Evolutionary conservation across 2,329 filamentous ascomycete genomes (phyloP), one percentile per base, ranked within the genome.

Genomic region (Hymenoscyphus infarciens): DNA sequence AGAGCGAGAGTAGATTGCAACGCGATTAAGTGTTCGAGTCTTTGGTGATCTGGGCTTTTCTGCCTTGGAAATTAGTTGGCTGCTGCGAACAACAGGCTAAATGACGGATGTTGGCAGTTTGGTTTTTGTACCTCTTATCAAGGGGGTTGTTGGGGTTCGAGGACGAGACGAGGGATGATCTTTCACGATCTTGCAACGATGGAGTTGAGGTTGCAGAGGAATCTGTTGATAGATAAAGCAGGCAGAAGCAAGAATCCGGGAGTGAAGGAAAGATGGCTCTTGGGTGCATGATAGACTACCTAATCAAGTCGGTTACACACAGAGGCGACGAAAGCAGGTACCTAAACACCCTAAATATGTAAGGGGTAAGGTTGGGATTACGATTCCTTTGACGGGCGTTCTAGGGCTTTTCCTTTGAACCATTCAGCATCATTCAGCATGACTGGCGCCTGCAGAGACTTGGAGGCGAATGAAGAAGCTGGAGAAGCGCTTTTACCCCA

Each of bases 81-180:
- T 57, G 33, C 56, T 39, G 33, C 35, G 56, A 35, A 57, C 10
- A 35, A 38, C 38, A 57, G 56, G 56, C 56, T 57, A 57, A 57
- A 57, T 57, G 33, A 42, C 38, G 35, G 55, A 19, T 49, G 56
- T 39, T 42, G n/a, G 33, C 35, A 39, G 31, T 19, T 39, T 57
- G 55, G 19, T 19, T 19, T 52, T 27, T 52, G 45, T 52, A 49
- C 11, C 45, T 52, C 45, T 52, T 49, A 52, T 52, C 45, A 13
- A 52, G 39, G n/a, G 39, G 5, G 5, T 45, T 45, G 5, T n/a
- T n/a, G 39, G 39, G 16, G 16, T n/a, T 45, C 39, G n/a, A 45
- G 16, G n/a, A 22, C 39, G 39, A 52, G 22, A 52, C 19, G 45
- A 22, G 19, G n/a, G 45, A 52, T 52, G 45, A 22, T 52, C 19